Percentiles rank a stretch among this genome's conserved stretches.
phyloP scores from a whole-genome alignment of 352 stramenopile species.

The Pythium dissimile region DNA sequence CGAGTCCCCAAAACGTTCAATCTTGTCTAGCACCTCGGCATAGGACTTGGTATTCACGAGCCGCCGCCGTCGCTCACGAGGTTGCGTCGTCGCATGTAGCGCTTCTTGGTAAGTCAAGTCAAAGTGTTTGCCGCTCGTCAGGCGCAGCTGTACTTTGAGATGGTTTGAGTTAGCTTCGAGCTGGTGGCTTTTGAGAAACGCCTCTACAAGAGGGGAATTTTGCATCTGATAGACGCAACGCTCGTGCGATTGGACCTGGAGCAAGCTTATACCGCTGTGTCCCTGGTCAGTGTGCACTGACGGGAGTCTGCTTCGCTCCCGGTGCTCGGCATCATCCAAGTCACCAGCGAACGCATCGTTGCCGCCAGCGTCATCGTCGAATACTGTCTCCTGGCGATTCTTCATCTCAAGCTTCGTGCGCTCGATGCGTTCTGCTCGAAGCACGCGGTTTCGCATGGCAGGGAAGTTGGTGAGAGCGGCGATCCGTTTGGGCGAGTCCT shows the following conservation, averaged over 20 bases:
- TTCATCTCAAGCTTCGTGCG: constrained; percentile 50
- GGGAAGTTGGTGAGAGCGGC: constrained; percentile 57
- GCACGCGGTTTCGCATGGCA: constrained; percentile 64
- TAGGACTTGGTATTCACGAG: constrained; percentile 52
- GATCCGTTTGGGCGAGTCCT: constrained; percentile 57
- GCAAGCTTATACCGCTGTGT: background rate
- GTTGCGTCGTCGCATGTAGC: constrained; percentile 33
- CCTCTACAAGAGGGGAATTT: constrained; percentile 59
- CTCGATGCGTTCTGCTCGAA: constrained; percentile 57
- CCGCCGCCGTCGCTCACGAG: constrained; percentile 34
- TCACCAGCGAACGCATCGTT: constrained; percentile 5
- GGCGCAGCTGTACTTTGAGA: constrained; percentile 48
- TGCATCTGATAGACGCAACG: constrained; percentile 57
- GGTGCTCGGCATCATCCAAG: constrained; percentile 8
- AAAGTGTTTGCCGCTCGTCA: constrained; percentile 49
- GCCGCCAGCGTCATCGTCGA: constrained; percentile 12
- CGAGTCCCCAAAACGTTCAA: constrained; percentile 50
- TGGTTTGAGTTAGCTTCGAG: constrained; percentile 43
- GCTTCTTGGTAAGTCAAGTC: constrained; percentile 44
- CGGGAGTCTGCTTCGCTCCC: constrained; percentile 1
- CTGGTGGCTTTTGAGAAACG: constrained; percentile 49
- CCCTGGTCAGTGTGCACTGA: constrained; percentile 1
- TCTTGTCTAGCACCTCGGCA: constrained; percentile 40
- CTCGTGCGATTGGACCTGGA: constrained; percentile 40
- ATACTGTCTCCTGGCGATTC: constrained; percentile 33